These are phyloP conservation scores for Sporothrix pseudoabietina DNA, from an alignment of 2,329 filamentous ascomycete genomes.

Conservation along the genomic window DNA sequence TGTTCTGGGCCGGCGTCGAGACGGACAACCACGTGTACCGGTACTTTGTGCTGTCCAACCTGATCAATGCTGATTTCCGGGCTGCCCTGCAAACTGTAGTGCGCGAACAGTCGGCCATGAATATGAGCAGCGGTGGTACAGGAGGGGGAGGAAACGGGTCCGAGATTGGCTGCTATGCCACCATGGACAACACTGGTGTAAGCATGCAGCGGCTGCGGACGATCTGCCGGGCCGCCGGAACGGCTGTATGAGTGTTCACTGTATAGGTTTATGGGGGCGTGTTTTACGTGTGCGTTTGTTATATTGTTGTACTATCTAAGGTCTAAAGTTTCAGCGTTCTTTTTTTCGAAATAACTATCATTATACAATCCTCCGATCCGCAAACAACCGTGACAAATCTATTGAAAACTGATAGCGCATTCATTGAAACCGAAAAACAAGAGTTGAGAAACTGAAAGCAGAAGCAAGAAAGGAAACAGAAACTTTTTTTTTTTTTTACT, in stretches of 20 bases:
- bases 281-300: background rate
- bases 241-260: background rate
- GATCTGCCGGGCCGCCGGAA: background rate
- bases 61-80: constrained; percentile 22
- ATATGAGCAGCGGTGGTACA: background rate
- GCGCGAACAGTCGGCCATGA: background rate
- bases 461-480: background rate
- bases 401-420: no score
- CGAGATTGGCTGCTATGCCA: background rate
- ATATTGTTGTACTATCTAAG: background rate
- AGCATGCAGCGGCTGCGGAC: constrained; percentile 8
- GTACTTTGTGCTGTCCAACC: constrained; percentile 21
- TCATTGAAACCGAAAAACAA: background rate
- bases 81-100: constrained; percentile 13
- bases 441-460: background rate
- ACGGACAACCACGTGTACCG: constrained; percentile 24
- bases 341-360: background rate
- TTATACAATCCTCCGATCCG: background rate
- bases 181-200: background rate
- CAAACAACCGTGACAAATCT: background rate
- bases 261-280: background rate
- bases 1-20: constrained; percentile 29
- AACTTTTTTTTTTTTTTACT: no score
- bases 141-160: background rate
- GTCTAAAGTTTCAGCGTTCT: background rate